Conservation (phyloP, 805 yeast species). For the Candida sakaeoensis region DNA sequence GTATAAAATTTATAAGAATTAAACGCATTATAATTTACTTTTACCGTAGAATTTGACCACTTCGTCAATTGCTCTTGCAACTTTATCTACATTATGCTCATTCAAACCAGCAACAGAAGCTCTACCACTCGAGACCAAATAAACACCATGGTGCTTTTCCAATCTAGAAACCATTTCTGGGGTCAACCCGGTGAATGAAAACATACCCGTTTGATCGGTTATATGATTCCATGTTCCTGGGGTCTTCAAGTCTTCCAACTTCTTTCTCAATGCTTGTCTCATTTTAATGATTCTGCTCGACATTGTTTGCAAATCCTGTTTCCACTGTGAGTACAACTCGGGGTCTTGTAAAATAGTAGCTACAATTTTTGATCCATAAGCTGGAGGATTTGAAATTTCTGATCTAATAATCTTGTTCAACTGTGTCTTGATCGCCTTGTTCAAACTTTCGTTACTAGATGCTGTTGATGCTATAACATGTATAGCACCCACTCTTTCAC, state of each 20-base stretch:
- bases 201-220: slow-evolving; percentile 91
- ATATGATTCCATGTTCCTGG: slow-evolving; percentile 95
- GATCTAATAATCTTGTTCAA: slow-evolving; percentile 72
- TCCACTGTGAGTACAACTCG: slow-evolving; percentile 76
- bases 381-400: slow-evolving; percentile 91
- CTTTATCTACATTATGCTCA: slow-evolving; percentile 68
- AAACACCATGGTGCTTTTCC: slow-evolving; percentile 76
- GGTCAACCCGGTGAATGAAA: slow-evolving; percentile 85
- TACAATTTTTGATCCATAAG: slow-evolving; percentile 92
- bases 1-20: too few species aligned
- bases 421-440: slow-evolving; percentile 67
- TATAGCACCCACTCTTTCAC: slow-evolving; percentile 94
- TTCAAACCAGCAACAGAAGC: slow-evolving; percentile 93
- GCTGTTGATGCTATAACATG: slow-evolving; percentile 59
- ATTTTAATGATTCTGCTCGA: slow-evolving; percentile 74
- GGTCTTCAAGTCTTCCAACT: slow-evolving; percentile 57
- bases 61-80: slow-evolving; percentile 78
- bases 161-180: slow-evolving; percentile 73
- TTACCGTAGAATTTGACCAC: slow-evolving; percentile 48
- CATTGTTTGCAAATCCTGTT: slow-evolving; percentile 79
- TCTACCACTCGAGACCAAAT: slow-evolving; percentile 79
- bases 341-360: slow-evolving; percentile 66
- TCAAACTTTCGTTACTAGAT: slow-evolving; percentile 30
- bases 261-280: slow-evolving; percentile 66
- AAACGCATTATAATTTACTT: slow-evolving; percentile 21